Percentiles rank a stretch among this genome's conserved stretches.
phyloP scores from a whole-genome alignment of 2,329 filamentous ascomycete species.

The Tolypocladium pustulatum region DNA sequence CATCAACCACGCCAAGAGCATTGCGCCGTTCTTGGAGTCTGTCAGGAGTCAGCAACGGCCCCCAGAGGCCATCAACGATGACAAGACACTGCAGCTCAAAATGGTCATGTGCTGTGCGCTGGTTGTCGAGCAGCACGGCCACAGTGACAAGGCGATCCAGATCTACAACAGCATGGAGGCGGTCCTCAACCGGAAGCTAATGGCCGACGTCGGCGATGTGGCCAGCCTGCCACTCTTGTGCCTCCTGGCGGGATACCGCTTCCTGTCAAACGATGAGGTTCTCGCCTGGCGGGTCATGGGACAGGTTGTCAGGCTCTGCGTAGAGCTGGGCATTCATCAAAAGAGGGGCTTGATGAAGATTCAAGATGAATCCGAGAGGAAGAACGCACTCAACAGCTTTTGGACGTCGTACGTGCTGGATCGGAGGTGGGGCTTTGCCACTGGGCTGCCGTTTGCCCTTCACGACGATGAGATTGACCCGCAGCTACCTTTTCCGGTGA shows the following conservation, averaged over 20 bases:
- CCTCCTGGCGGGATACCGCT: constrained; percentile 58
- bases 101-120: constrained; percentile 72
- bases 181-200: constrained; percentile 55
- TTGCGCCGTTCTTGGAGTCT: constrained; percentile 63
- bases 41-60: constrained; percentile 23
- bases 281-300: constrained; percentile 83
- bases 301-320: constrained; percentile 66
- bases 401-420: constrained; percentile 84
- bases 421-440: constrained; percentile 80
- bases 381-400: constrained; percentile 61
- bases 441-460: constrained; percentile 74
- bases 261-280: constrained; percentile 75
- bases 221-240: constrained; percentile 39
- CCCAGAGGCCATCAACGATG: constrained; percentile 31
- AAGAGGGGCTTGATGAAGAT: constrained; percentile 63
- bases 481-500: constrained; percentile 66
- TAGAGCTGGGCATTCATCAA: constrained; percentile 76
- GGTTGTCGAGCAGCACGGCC: constrained; percentile 67
- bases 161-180: constrained; percentile 70
- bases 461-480: constrained; percentile 81
- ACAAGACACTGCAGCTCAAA: constrained; percentile 62
- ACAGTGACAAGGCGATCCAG: constrained; percentile 61
- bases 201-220: constrained; percentile 40
- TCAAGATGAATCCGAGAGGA: constrained; percentile 55
- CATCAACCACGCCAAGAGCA: constrained; percentile 55